These are phyloP conservation scores for Theileria parva DNA, from an alignment of 169 alveolate genomes.

Conservation along the genomic window DNA sequence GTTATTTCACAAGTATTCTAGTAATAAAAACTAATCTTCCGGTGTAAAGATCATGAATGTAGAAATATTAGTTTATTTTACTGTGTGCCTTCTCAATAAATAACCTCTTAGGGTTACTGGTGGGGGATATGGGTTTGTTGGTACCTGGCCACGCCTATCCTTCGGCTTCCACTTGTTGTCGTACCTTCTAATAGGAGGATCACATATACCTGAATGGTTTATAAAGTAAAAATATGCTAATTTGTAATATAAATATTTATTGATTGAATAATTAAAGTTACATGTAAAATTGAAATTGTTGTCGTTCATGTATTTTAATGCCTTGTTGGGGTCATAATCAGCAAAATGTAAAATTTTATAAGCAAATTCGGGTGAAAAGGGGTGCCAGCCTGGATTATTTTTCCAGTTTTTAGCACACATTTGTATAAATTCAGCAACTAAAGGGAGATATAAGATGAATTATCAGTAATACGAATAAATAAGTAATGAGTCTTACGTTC, in stretches of 20 bases:
- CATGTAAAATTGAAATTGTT: slow-evolving; percentile 78
- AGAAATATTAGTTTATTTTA: background rate
- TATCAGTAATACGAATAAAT: background rate
- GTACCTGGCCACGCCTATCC: slow-evolving; percentile 81
- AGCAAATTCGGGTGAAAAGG: slow-evolving; percentile 86
- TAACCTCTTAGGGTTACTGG: slow-evolving; percentile 76
- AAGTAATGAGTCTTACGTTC: slow-evolving; percentile 50
- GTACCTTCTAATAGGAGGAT: slow-evolving; percentile 81
- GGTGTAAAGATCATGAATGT: background rate
- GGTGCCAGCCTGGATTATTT: slow-evolving; percentile 85
- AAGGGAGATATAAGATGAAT: background rate
- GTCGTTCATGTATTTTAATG: slow-evolving; percentile 79
- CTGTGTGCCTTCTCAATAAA: slow-evolving; percentile 68
- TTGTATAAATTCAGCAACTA: slow-evolving; percentile 78
- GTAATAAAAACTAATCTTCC: background rate
- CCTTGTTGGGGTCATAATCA: slow-evolving; percentile 83
- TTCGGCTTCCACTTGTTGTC: slow-evolving; percentile 87
- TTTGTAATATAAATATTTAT: slow-evolving; percentile 4
- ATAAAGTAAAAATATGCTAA: slow-evolving; percentile 8
- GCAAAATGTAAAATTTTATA: slow-evolving; percentile 82
- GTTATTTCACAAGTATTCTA: background rate
- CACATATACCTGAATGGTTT: slow-evolving; percentile 71
- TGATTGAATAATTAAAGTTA: slow-evolving; percentile 5
- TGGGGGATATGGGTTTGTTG: slow-evolving; percentile 77
- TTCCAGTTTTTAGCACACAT: slow-evolving; percentile 83